Percentiles rank a stretch among this genome's conserved stretches.
Conservation (phyloP, 805 yeast genomes). For the Cyberlindnera mrakii region DNA sequence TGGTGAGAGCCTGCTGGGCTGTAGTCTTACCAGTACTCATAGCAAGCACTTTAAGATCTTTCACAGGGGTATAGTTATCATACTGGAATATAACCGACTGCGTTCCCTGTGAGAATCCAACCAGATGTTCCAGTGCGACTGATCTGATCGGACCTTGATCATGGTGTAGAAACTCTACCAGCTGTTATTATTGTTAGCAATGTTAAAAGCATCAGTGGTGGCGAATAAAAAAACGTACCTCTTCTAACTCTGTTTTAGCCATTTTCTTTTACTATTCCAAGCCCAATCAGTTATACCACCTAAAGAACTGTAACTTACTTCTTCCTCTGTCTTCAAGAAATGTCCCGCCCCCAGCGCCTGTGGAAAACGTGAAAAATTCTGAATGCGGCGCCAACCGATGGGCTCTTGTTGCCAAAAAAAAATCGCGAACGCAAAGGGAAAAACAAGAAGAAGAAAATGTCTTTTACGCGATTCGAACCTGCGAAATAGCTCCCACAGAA, state of each 20-base stretch:
- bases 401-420: too few relatives aligned
- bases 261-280: not conserved
- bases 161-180: slow-evolving; percentile 77
- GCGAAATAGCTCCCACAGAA: too few relatives aligned
- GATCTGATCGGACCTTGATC: slow-evolving; percentile 74
- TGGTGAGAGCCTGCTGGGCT: slow-evolving; percentile 67
- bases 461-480: too few relatives aligned
- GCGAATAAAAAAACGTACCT: slow-evolving; percentile 2
- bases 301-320: too few relatives aligned
- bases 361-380: too few relatives aligned
- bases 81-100: slow-evolving; percentile 60
- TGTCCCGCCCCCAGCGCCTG: too few relatives aligned
- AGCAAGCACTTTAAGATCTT: slow-evolving; percentile 60
- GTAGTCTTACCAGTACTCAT: slow-evolving; percentile 46
- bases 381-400: too few relatives aligned
- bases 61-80: slow-evolving; percentile 64
- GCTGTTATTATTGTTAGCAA: slow-evolving; percentile 26
- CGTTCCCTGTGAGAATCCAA: slow-evolving; percentile 73
- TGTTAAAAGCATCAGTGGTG: too few relatives aligned
- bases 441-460: too few relatives aligned
- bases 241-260: slow-evolving; percentile 34
- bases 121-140: slow-evolving; percentile 78
- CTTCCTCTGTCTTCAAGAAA: too few relatives aligned
- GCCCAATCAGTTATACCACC: too few relatives aligned
- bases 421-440: too few relatives aligned